Conservation (phyloP, 176 grass and related monocot species). For the Aegilops umbellulata region DNA sequence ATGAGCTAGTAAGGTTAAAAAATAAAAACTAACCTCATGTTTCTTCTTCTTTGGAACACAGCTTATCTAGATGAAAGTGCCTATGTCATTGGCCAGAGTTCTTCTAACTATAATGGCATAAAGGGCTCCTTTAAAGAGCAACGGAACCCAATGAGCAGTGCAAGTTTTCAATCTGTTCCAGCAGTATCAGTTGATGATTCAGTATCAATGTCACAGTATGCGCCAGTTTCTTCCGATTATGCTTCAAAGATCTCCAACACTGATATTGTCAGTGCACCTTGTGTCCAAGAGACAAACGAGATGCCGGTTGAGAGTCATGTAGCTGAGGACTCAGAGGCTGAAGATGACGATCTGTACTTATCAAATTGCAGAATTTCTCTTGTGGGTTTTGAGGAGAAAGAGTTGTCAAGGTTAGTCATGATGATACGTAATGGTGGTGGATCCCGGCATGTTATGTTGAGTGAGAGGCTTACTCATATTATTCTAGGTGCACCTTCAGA, state of each 20-base stretch:
- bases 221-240: conserved; percentile 41
- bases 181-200: conserved; percentile 46
- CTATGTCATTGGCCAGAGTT: conserved; percentile 54
- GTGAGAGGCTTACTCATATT: conserved; percentile 89
- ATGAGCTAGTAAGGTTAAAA: conserved; percentile 11
- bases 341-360: conserved; percentile 83
- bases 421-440: conserved; percentile 84
- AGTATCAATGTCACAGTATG: conserved; percentile 61
- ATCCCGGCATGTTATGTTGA: conserved; percentile 71
- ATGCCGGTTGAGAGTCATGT: conserved; percentile 49
- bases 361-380: conserved; percentile 88
- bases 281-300: conserved; percentile 41
- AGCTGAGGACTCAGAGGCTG: conserved; percentile 71
- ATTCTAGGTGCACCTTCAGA: conserved; percentile 83
- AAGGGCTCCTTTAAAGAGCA: conserved; percentile 63
- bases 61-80: conserved; percentile 74
- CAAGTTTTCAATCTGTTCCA: conserved; percentile 54
- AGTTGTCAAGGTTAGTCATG: conserved; percentile 57
- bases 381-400: conserved; percentile 83
- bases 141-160: conserved; percentile 43
- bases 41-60: conserved; percentile 47
- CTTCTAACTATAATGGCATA: conserved; percentile 34
- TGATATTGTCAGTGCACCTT: conserved; percentile 34
- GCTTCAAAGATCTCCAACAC: conserved; percentile 40
- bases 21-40: conserved; percentile 15